Base-by-base conservation (phyloP, 2,329 filamentous ascomycete genomes). In the Beauveria bassiana region DNA sequence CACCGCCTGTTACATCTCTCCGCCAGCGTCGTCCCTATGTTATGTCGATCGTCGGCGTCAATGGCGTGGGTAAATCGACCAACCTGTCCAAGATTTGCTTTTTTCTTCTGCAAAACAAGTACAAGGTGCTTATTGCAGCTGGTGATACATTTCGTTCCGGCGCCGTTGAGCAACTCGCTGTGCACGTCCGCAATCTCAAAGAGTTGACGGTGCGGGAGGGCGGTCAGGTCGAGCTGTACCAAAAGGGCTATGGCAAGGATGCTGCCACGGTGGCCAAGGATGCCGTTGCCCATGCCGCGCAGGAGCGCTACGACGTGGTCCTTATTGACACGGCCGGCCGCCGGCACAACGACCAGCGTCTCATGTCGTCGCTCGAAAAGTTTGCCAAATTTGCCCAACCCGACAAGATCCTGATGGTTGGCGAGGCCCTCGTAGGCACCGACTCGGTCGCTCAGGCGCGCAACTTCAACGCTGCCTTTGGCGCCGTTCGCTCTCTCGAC, bases 321-420 rank as follows among this genome's bases (percentile, higher is more conserved):
- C 83, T 99, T 62, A 97, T 99, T 68, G 95, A 99, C 73, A 99
- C 95, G 0, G 95, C 95, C 1, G 95, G 95, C 5, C 87, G 95
- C 24, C 84, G 95, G 53, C 95, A 99, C 77, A 99, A 99, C 70
- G 95, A 99, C 74, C 86, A 92, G 73, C 86, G 95, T 8, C 85
- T 99, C 64, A 99, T 99, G 96, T 95, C 90, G 14, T 93, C 89
- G 3, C 81, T 99, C 42, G 95, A 98, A 75, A 99, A 98, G 72
- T 99, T 99, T 73, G 93, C 91, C 65, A 96, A 96, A 73, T 89
- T 98, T 68, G 95, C 95, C 0, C 86, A 93, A 66, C 96, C 96
- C 1, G 93, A 99, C 76, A 98, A 99, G 81, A 97, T 99, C 66
- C 86, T 99, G 72, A 98, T 99, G 93, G 95, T 99, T 65, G 83